These are phyloP conservation scores for Boletus tomentosulus DNA, from an alignment of 768 basidiomycete genomes.

Conservation along the genomic window DNA sequence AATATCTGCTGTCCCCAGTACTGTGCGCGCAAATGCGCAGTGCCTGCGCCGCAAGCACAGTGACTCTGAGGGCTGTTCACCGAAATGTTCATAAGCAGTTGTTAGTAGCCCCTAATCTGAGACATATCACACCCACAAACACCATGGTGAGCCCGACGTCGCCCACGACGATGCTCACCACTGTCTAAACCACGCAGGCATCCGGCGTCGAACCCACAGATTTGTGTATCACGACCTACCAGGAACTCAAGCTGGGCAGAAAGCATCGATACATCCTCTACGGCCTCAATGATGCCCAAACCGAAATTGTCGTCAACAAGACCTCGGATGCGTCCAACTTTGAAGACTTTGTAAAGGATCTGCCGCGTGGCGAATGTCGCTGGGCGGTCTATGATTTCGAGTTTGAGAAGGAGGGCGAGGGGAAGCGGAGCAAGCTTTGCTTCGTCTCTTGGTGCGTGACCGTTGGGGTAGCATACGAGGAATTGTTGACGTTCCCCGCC, in stretches of 20 bases:
- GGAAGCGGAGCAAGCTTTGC: constrained; percentile 78
- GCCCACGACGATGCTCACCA: neutral
- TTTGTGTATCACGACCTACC: constrained; percentile 40
- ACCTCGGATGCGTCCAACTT: constrained; percentile 49
- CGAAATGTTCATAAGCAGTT: constrained; percentile 12
- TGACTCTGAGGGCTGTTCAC: neutral
- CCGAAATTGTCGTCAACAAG: constrained; percentile 79
- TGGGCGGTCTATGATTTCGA: constrained; percentile 95
- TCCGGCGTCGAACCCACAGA: constrained; percentile 46
- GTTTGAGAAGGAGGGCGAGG: constrained; percentile 59
- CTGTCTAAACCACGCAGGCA: constrained; percentile 12
- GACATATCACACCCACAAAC: neutral
- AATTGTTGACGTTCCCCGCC: neutral
- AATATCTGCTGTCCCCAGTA: neutral
- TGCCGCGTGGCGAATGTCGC: constrained; percentile 73
- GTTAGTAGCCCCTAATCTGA: constrained; percentile 12
- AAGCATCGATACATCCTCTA: constrained; percentile 83
- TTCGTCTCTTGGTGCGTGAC: constrained; percentile 73
- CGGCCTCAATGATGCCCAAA: constrained; percentile 52
- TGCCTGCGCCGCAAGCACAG: neutral
- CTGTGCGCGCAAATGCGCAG: neutral
- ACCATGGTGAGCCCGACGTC: constrained; percentile 24
- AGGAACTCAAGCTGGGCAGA: constrained; percentile 32
- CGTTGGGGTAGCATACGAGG: neutral
- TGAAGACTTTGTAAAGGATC: constrained; percentile 66